phyloP scores from a whole-genome alignment of 2,329 filamentous ascomycete genomes.

The Colletotrichum costaricense region DNA sequence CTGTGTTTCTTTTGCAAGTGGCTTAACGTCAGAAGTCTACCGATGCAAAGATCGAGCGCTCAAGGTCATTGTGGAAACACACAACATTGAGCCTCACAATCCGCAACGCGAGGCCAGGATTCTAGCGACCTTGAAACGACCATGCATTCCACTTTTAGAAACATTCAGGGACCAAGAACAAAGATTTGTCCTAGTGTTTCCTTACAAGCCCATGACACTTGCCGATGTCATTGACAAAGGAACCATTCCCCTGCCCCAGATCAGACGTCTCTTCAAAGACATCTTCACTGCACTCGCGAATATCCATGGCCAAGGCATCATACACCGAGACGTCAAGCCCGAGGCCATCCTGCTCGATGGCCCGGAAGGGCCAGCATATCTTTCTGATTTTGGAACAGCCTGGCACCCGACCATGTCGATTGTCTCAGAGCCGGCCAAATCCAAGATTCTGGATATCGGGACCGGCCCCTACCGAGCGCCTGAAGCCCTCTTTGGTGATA shows the following conservation, averaged over 20 bases:
- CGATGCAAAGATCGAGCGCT: conserved; percentile 74
- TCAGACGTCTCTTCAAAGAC: conserved; percentile 67
- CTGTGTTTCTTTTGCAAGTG: conserved; percentile 69
- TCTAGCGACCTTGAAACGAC: conserved; percentile 67
- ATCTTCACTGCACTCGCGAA: conserved; percentile 77
- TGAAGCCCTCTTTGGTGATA: conserved; percentile 88
- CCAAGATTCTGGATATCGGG: conserved; percentile 92
- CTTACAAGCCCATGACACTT: conserved; percentile 82
- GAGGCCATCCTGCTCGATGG: conserved; percentile 84
- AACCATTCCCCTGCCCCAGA: conserved; percentile 45
- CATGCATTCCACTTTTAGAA: conserved; percentile 75
- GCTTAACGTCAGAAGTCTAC: conserved; percentile 87
- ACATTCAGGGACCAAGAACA: conserved; percentile 79
- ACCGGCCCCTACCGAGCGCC: conserved; percentile 92
- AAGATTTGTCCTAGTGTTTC: conserved; percentile 84
- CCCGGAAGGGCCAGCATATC: conserved; percentile 75
- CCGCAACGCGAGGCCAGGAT: conserved; percentile 83
- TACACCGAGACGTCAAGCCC: conserved; percentile 95
- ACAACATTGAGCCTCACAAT: conserved; percentile 83
- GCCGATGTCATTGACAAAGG: conserved; percentile 70
- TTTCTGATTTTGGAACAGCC: conserved; percentile 93
- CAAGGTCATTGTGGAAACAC: conserved; percentile 84
- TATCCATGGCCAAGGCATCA: conserved; percentile 80
- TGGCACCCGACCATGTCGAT: conserved; percentile 75
- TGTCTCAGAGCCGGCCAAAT: conserved; percentile 69